These are phyloP conservation scores for Stentor coeruleus DNA, from an alignment of 73 alveolate genomes.

Conservation along the genomic window DNA sequence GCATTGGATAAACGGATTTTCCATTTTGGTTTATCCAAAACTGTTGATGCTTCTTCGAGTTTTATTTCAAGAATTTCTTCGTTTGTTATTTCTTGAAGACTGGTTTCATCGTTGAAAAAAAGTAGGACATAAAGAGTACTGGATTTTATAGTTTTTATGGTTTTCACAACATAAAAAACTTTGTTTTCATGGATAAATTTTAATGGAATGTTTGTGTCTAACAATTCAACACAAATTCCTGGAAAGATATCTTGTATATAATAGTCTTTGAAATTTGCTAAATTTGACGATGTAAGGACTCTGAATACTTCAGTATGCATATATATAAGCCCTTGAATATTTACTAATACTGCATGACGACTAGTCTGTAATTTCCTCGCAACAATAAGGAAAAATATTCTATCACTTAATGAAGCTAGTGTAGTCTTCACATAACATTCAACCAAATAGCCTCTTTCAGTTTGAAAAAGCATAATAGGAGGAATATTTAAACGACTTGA, in stretches of 20 bases:
- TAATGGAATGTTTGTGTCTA: neutral
- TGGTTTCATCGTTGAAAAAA: neutral
- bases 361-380: neutral
- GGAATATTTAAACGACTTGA: neutral
- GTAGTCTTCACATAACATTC: neutral
- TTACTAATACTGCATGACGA: neutral
- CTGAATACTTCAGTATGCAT: neutral
- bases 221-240: neutral
- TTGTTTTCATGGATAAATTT: no score
- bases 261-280: neutral
- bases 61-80: no score
- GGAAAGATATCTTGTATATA: neutral
- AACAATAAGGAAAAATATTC: neutral
- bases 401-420: neutral
- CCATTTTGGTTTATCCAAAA: no score
- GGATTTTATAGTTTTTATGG: neutral
- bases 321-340: neutral
- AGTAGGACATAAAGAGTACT: neutral
- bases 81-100: no score
- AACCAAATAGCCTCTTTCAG: slow-evolving; percentile 5
- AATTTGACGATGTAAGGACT: neutral
- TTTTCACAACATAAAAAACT: no score
- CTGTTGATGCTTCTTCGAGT: no score
- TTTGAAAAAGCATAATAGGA: neutral
- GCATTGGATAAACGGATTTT: no score